Conservation (phyloP, 2,329 filamentous ascomycete species). For the Colletotrichum tabaci region DNA sequence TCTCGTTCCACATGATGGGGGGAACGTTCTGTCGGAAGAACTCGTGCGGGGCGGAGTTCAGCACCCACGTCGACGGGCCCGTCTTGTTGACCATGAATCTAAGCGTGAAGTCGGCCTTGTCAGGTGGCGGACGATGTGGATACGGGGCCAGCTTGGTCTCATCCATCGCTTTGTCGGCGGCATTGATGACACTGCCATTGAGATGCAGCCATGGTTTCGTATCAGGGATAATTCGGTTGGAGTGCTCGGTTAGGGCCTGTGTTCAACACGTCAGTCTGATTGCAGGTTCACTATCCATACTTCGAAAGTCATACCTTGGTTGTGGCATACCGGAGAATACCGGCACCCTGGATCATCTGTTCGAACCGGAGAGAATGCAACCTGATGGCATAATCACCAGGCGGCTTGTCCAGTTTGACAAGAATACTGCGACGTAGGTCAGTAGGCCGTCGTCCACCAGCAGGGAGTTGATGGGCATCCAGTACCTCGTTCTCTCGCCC, state of each 20-base stretch:
- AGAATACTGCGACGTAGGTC: not conserved
- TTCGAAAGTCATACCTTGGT: not conserved
- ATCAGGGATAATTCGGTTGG: slow-evolving; percentile 11
- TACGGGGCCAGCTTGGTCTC: slow-evolving; percentile 12
- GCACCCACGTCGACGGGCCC: slow-evolving; percentile 12
- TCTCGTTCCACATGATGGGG: slow-evolving; percentile 21
- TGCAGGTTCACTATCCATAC: not conserved
- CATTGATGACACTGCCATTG: slow-evolving; percentile 18
- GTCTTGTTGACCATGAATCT: slow-evolving; percentile 27
- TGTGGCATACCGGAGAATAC: slow-evolving; percentile 5
- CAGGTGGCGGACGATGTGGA: slow-evolving; percentile 7
- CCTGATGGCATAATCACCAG: slow-evolving; percentile 21
- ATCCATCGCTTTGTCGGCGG: not conserved
- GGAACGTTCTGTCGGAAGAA: slow-evolving; percentile 37
- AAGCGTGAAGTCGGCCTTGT: slow-evolving; percentile 21
- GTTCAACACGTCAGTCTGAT: not conserved
- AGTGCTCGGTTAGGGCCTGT: not conserved
- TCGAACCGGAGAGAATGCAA: slow-evolving; percentile 22
- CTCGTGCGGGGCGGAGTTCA: slow-evolving; percentile 22
- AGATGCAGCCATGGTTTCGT: slow-evolving; percentile 22
- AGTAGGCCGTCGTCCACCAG: too few relatives aligned
- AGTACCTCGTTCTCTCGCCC: slow-evolving; percentile 26
- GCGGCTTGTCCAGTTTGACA: slow-evolving; percentile 13
- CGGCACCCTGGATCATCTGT: slow-evolving; percentile 30
- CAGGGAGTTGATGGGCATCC: too few relatives aligned